Conservation (phyloP, 1,284 basidiomycete species). For the Moesziomyces sp. region DNA sequence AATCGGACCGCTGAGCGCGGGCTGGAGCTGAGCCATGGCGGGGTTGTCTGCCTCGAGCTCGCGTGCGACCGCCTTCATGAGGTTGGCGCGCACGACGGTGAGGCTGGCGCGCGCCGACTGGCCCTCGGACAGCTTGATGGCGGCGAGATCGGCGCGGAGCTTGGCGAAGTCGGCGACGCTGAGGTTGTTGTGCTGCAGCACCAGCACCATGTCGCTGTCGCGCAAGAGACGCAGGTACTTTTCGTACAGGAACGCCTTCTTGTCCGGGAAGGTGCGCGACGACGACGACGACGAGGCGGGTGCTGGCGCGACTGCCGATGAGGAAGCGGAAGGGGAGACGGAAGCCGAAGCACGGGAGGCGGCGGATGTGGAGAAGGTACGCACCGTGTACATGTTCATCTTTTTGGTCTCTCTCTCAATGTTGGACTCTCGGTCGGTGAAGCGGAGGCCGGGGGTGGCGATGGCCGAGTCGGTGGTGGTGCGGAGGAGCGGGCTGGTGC, state of each 20-base stretch:
- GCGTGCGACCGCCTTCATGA: constrained; percentile 43
- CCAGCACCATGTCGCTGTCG: constrained; percentile 49
- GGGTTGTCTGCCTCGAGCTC: constrained; percentile 17
- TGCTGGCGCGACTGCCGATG: constrained; percentile 10
- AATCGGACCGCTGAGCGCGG: constrained; percentile 54
- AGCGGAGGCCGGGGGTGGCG: constrained; percentile 52
- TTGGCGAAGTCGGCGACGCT: constrained; percentile 52
- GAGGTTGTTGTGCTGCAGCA: constrained; percentile 62
- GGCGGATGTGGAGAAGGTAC: constrained; percentile 47
- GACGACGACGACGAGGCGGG: constrained; percentile 5
- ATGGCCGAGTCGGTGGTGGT: constrained; percentile 48
- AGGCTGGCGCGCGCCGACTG: constrained; percentile 33
- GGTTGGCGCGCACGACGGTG: constrained; percentile 50
- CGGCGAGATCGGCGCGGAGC: constrained; percentile 50
- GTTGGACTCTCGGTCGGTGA: constrained; percentile 49
- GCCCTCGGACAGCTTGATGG: constrained; percentile 43
- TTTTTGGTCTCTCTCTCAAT: constrained; percentile 57
- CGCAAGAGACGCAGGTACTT: constrained; percentile 54
- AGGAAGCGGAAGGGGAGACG: constrained; percentile 15
- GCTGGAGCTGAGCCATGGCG: constrained; percentile 29
- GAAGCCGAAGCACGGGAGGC: constrained; percentile 17
- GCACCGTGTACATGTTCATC: constrained; percentile 66
- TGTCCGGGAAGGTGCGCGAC: constrained; percentile 36
- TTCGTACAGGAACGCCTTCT: constrained; percentile 57
- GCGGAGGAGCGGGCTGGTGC: constrained; percentile 44